phyloP scores from a whole-genome alignment of 805 yeast genomes.

The Pichia nakasei region DNA sequence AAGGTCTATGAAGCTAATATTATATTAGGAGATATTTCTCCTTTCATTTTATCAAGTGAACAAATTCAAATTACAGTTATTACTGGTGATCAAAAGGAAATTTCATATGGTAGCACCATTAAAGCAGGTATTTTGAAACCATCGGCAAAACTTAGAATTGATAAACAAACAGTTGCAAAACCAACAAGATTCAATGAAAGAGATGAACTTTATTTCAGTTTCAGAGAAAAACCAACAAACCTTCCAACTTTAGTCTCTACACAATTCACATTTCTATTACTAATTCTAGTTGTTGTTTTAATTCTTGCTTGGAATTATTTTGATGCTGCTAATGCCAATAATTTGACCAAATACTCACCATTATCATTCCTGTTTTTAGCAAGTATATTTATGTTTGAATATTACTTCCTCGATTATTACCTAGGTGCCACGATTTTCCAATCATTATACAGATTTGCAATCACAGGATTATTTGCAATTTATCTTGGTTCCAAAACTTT shows the following conservation, averaged over 20 bases:
- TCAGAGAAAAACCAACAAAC: conserved; percentile 45
- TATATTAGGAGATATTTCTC: conserved; percentile 18
- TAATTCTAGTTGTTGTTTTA: conserved; percentile 33
- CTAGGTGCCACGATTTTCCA: conserved; percentile 51
- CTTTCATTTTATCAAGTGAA: conserved; percentile 14
- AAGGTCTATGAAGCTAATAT: conserved; percentile 8
- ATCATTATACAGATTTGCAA: conserved; percentile 38
- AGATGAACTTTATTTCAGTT: conserved; percentile 58
- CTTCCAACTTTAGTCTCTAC: conserved; percentile 44
- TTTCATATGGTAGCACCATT: conserved; percentile 9
- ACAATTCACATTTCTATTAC: conserved; percentile 38
- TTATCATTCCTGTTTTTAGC: conserved; percentile 29
- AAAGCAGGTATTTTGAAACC: conserved; percentile 17
- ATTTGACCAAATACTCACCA: conserved; percentile 29
- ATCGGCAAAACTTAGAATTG: conserved; percentile 9
- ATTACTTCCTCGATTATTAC: conserved; percentile 48
- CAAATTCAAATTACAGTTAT: conserved; percentile 18
- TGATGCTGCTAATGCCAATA: conserved; percentile 29
- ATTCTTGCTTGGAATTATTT: conserved; percentile 34
- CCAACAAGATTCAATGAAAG: conserved; percentile 37
- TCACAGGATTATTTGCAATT: conserved; percentile 46
- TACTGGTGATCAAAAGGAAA: conserved; percentile 20
- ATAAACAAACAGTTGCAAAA: conserved; percentile 2
- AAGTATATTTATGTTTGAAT: conserved; percentile 43
- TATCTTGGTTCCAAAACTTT: conserved; percentile 61